Base-by-base conservation (phyloP, 768 basidiomycete species). In the Glaciozyma antarctica region DNA sequence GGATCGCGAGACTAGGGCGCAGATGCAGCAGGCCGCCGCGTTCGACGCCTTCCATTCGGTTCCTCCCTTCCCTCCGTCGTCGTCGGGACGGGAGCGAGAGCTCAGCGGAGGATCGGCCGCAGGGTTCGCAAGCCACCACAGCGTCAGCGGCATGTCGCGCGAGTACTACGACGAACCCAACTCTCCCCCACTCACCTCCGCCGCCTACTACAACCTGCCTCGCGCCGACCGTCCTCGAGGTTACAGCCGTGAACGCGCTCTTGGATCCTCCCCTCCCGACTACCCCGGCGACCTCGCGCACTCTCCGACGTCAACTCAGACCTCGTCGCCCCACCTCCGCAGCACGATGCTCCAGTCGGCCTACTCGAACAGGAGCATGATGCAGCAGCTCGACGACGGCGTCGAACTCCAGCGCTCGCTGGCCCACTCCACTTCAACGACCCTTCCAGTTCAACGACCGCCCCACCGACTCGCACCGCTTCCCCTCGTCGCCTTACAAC, bases 11-110 rank as follows among this genome's bases (percentile, higher is more conserved):
- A 45, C 30, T 60, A 61, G 41, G 48, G 26, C 28, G 24, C 10
- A 28, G 44, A 28, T 9, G 15, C 52, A 24, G 28, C 48, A 45
- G 28, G 4, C 12, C 32, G 54, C 79, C 28, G 82, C 86, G 2
- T 90, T 83, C 73, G 88, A 91, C 72, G 86, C 88, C 2, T 91
- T 90, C 78, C 85, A 89, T 74, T 83, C 85, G 1, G 81, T 85
- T 1, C 71, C 79, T 79, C 22, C 58, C 5, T 44, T 38, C 12
- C 55, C 55, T 17, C 17, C 60, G 24, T n/a, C 5, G n/a, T 58
- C 38, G 24, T 16, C 55, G 15, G 19, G 21, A 16, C 41, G 43
- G 24, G 57, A 44, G 57, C 19, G 57, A 24, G 57, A 58, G 57
- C 24, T 28, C 22, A 43, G 56, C n/a, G 22, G 56, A 22, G 41